Base-by-base conservation (phyloP, 1,284 basidiomycete genomes). In the Puccinia novopanici region DNA sequence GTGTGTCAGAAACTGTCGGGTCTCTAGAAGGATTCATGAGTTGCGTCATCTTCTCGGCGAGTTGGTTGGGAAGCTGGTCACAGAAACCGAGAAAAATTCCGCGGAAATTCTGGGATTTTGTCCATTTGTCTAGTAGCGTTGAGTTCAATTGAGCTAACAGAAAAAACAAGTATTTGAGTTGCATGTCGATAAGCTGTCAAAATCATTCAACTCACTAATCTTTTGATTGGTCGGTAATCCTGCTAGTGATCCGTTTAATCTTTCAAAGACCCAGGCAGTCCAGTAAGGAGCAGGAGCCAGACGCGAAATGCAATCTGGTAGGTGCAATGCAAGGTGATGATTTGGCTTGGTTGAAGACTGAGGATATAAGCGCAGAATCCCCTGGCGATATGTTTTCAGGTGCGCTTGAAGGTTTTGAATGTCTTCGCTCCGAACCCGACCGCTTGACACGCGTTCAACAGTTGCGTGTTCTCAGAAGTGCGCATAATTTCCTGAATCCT, bases 201-300 rank as follows among this genome's bases (percentile, higher is more conserved):
- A n/a, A n/a, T n/a, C 15, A 55, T 15, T 27, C n/a, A 34, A 52
- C 42, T 75, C 54, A 52, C 55, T 19, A 19, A 50, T 42, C 6
- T 52, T 17, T 6, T 71, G 54, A 19, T 71, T 71, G 13, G 24
- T 0, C 91, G 90, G 89, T 90, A 90, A 0, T 89, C 19, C 89
- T 52, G 68, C 68, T 15, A 71, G 30, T 10, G 24, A 52, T 37
- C 68, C 50, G 19, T 71, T 71, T 13, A 71, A 54, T 19, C 55
- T 45, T 24, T 79, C 37, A 63, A 71, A 61, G 4, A 24, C 17
- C 76, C 76, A 79, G 15, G 76, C 76, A 57, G 54, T 79, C 76
- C 67, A 79, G 3, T 59, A 48, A 30, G 76, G 55, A 8, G 76
- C 55, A 8, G 76, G 76, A 1, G 67, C 76, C 17, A 79, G 42